These are phyloP conservation scores for Silene coronaria DNA, from an alignment of 179 eudicot species.

Conservation along the genomic window DNA sequence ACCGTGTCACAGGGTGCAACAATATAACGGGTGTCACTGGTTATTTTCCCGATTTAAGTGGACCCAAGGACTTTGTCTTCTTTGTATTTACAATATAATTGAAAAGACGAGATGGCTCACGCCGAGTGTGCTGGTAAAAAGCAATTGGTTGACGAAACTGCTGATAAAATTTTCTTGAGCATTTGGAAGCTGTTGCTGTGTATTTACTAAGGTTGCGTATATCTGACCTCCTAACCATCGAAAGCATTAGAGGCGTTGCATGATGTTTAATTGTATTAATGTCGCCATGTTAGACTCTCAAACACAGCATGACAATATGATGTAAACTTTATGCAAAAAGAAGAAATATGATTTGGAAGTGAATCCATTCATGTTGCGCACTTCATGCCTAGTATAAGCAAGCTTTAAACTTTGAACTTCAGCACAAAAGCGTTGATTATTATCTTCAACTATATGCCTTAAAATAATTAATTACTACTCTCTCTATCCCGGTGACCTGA, in stretches of 20 bases:
- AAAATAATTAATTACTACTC: background rate
- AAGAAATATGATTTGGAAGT: background rate
- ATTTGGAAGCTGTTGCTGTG: background rate
- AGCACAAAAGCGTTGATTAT: background rate
- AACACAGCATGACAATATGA: background rate
- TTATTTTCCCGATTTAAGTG: background rate
- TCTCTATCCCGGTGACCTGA: background rate
- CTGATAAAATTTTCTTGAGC: background rate
- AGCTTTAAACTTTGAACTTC: background rate
- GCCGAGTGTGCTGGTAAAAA: background rate
- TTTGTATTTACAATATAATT: background rate
- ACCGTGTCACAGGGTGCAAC: background rate
- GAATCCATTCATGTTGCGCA: background rate
- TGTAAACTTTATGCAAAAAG: background rate
- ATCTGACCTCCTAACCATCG: background rate
- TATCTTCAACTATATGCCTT: background rate
- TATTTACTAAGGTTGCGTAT: background rate
- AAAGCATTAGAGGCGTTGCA: background rate
- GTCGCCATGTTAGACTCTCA: background rate
- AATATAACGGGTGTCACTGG: background rate
- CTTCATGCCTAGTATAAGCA: background rate
- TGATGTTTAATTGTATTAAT: background rate
- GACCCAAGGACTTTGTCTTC: background rate
- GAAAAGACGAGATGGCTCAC: background rate
- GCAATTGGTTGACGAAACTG: background rate